Evolutionary conservation across 306 rosid genomes (phyloP).

Genomic region (Crataegus laevigata): DNA sequence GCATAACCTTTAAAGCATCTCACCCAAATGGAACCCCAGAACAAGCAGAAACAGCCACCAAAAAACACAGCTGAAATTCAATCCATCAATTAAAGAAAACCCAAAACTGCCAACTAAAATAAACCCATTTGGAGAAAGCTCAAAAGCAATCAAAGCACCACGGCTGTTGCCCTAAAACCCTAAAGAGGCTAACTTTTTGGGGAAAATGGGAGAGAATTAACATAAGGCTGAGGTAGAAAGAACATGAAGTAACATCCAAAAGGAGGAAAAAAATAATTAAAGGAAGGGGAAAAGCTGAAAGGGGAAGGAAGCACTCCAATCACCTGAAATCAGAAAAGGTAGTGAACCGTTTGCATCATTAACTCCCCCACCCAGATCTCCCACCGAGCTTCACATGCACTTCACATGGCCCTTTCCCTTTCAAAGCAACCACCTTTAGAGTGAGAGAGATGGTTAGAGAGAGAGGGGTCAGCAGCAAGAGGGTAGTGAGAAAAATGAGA

Average conservation of each 20-base stretch:
- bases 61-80: slow-evolving; percentile 18
- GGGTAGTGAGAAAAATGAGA: background rate
- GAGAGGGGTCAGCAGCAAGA: slow-evolving; percentile 4
- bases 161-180: slow-evolving; percentile 5
- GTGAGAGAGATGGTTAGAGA: background rate
- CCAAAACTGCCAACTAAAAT: slow-evolving; percentile 16
- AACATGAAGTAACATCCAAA: slow-evolving; percentile 26
- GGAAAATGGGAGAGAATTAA: slow-evolving; percentile 17
- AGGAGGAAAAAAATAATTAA: background rate
- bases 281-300: slow-evolving; percentile 24
- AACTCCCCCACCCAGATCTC: slow-evolving; percentile 64
- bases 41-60: slow-evolving; percentile 16
- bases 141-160: slow-evolving; percentile 23
- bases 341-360: slow-evolving; percentile 44
- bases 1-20: slow-evolving; percentile 16
- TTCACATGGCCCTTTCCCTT: slow-evolving; percentile 48
- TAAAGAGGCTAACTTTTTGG: slow-evolving; percentile 13
- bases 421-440: slow-evolving; percentile 42
- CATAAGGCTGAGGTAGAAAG: slow-evolving; percentile 27
- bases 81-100: slow-evolving; percentile 9
- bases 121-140: slow-evolving; percentile 34
- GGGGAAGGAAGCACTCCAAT: slow-evolving; percentile 24
- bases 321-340: slow-evolving; percentile 62
- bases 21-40: slow-evolving; percentile 13
- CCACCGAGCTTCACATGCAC: slow-evolving; percentile 69